phyloP scores from a whole-genome alignment of 176 grass and related monocot genomes.

The Typha latifolia region DNA sequence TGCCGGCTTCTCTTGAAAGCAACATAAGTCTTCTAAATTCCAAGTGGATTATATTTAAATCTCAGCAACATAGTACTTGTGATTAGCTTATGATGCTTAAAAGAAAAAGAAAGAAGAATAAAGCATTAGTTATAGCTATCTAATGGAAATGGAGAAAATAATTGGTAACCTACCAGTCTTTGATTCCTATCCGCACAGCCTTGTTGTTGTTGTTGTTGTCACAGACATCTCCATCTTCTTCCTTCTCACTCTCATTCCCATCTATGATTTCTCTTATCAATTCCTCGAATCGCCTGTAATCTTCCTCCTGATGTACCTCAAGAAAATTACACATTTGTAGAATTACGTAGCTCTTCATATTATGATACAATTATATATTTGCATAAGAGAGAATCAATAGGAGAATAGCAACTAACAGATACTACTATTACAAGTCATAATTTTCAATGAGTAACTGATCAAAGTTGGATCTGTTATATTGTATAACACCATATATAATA shows the following conservation, averaged over 20 bases:
- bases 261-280: conserved; percentile 12
- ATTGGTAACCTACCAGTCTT: conserved; percentile 10
- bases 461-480: too few relatives aligned
- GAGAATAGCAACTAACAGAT: too few relatives aligned
- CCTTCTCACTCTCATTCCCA: neutral
- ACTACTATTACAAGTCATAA: too few relatives aligned
- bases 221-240: neutral
- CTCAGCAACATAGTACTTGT: too few relatives aligned
- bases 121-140: neutral
- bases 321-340: neutral
- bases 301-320: conserved; percentile 12
- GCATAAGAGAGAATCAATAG: too few relatives aligned
- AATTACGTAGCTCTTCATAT: neutral
- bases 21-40: too few relatives aligned
- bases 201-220: conserved; percentile 1
- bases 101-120: neutral
- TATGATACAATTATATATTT: neutral
- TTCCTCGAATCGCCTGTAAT: conserved; percentile 18
- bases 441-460: too few relatives aligned
- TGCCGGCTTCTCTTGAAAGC: too few relatives aligned
- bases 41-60: too few relatives aligned
- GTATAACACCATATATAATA: too few relatives aligned
- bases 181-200: conserved; percentile 16
- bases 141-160: neutral
- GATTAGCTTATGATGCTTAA: neutral